Evolutionary conservation across 306 rosid genomes (phyloP), one percentile per base, ranked within the genome.

Genomic region (Citrullus colocynthis): DNA sequence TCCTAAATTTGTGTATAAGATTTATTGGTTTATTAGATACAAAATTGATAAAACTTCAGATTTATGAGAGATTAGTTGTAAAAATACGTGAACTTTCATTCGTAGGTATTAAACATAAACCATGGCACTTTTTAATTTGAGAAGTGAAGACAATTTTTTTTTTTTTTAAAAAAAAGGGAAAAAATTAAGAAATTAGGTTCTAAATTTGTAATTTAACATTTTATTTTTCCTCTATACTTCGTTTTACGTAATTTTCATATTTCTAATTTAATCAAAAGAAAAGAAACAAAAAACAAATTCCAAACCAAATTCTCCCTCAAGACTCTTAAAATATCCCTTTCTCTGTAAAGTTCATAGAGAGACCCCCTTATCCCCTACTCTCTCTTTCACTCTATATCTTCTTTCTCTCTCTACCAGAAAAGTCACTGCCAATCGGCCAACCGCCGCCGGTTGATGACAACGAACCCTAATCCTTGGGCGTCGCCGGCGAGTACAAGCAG

Each of bases 361-460:
- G 24, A 24, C 20, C 36, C 55, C 51, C 79, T 58, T 75, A 75
- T 58, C 79, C 55, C 34, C 12, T 36, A 9, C 52, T 41, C 32
- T 44, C 49, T 44, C 12, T 37, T 28, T 65, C 48, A 30, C 58
- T 73, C 28, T 24, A 41, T 4, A 8, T 41, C 56, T 12, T 45
- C 42, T 24, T 1, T 49, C 64, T 32, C 63, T 54, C 34, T 52
- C 51, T n/a, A 56, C 36, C 79, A 36, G 67, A 59, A 58, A 55
- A 57, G 67, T 76, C 79, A 58, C 69, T 56, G 21, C 67, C 79
- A 41, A 56, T 76, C 67, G 39, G 42, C 56, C 58, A 76, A 44
- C 74, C 48, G 69, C 48, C 80, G 63, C 80, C 80, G 75, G 49
- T 78, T 64, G 51, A 64, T 78, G 52, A 78, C 60, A 78, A 34